Base-by-base conservation (phyloP, 148 eudicot genomes). In the Rhododendron kiyosumense region DNA sequence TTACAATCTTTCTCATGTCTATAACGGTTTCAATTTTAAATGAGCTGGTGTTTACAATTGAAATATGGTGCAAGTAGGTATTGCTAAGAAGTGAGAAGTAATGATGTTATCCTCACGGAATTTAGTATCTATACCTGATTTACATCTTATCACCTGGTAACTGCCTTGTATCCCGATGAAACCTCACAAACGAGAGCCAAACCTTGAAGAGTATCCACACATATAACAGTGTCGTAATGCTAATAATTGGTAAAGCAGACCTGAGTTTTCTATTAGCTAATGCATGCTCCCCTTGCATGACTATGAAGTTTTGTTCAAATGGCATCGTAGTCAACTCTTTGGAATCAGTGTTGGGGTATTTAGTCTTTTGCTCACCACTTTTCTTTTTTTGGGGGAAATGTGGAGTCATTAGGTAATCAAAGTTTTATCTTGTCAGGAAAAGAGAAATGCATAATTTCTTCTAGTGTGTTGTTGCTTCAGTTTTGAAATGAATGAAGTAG, bases 401-500 rank as follows among this genome's bases (percentile, higher is more conserved):
- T 32, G 20, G 41, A 28, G 12, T 28, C 75, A 30, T 69, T 69
- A 28, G 75, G 75, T 69, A 71, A 71, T 12, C 41, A 30, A 32
- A 71, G 41, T 71, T 71, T 32, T 32, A 71, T 71, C 18, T 71
- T 30, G 38, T 6, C 18, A 80, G 36, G 17, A 30, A 49, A 6
- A 49, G 61, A 9, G 34, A 32, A 5, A 43, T 12, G 12, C 13
- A 17, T 32, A 18, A 36, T 20, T 5, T 26, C 9, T 36, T 59
- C 20, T 41, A 41, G 74, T n/a, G 46, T 18, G 79, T n/a, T 74
- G 34, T 59, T 76, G 54, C 30, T 41, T 86, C 69, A 82, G 77
- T 86, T 59, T 76, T 57, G 36, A 83, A 26, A 86, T 46, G 32
- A 80, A 82, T 30, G 46, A 78, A 87, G 43, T 69, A 26, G 36